phyloP scores from a whole-genome alignment of 371 early-diverging fungal genomes.

The Gilbertella persicaria region DNA sequence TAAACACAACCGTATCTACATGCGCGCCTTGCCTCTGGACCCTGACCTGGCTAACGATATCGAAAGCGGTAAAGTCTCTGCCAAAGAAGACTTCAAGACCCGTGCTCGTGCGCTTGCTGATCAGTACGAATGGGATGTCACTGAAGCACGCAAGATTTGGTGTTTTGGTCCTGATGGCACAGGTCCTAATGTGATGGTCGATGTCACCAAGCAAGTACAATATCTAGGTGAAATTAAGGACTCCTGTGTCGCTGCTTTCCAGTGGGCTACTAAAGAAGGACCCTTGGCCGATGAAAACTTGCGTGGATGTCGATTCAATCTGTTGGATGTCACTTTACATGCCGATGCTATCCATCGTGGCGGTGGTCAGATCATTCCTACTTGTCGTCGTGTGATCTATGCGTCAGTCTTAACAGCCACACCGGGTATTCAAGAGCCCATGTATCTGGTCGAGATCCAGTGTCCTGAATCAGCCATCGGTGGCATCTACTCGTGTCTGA shows the following conservation, averaged over 20 bases:
- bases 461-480: slow-evolving; percentile 96
- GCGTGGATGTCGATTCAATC: slow-evolving; percentile 98
- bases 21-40: slow-evolving; percentile 93
- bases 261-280: slow-evolving; percentile 96
- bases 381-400: slow-evolving; percentile 91
- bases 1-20: slow-evolving; percentile 99
- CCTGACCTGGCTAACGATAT: slow-evolving; percentile 89
- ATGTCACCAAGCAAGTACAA: slow-evolving; percentile 98
- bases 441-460: slow-evolving; percentile 97
- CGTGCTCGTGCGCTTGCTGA: slow-evolving; percentile 95
- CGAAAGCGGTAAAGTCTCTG: slow-evolving; percentile 85
- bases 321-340: slow-evolving; percentile 97
- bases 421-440: slow-evolving; percentile 98
- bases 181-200: slow-evolving; percentile 96
- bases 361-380: slow-evolving; percentile 97
- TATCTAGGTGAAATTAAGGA: slow-evolving; percentile 99
- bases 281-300: slow-evolving; percentile 85
- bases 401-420: slow-evolving; percentile 90
- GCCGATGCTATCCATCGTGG: slow-evolving; percentile 99
- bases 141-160: slow-evolving; percentile 99
- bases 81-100: slow-evolving; percentile 97
- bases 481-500: slow-evolving; percentile 97
- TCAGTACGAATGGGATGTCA: slow-evolving; percentile 94
- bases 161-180: slow-evolving; percentile 98
- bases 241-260: slow-evolving; percentile 94